A percentile compares a stretch with the other conserved stretches of the same genome.
Evolutionary conservation across 345 rosid species (phyloP).

Genomic region (Nephelium lappaceum): DNA sequence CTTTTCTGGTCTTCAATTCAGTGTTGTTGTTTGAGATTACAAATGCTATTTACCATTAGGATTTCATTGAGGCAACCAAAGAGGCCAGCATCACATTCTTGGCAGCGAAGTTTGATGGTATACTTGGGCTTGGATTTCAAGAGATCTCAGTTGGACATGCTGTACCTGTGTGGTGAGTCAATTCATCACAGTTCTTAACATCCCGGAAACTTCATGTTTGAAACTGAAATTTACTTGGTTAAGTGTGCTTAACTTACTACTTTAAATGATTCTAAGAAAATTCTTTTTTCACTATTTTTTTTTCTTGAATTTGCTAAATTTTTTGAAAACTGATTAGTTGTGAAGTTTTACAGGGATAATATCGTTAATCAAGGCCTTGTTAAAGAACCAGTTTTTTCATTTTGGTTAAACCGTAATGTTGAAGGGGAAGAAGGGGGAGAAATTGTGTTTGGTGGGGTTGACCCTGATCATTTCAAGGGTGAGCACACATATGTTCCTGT

Average conservation of each 20-base stretch:
- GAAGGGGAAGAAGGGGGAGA: conserved; percentile 85
- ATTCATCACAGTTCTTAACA: conserved; percentile 19
- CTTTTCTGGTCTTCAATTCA: conserved; percentile 12
- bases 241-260: not conserved
- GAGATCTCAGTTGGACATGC: conserved; percentile 85
- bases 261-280: not conserved
- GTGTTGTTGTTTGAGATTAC: not conserved
- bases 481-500: conserved; percentile 91
- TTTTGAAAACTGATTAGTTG: not conserved
- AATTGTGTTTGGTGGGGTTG: conserved; percentile 88
- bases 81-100: conserved; percentile 88
- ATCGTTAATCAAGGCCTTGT: conserved; percentile 80
- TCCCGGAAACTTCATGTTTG: not conserved
- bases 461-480: conserved; percentile 74
- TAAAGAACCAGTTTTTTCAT: conserved; percentile 81
- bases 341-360: conserved; percentile 64
- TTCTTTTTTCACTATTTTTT: not conserved
- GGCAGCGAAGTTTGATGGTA: conserved; percentile 91
- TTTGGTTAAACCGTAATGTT: conserved; percentile 85
- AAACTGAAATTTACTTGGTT: not conserved
- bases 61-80: conserved; percentile 88
- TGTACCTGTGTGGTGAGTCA: conserved; percentile 76
- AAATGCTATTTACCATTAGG: conserved; percentile 41
- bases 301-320: not conserved
- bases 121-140: conserved; percentile 92